phyloP scores from a whole-genome alignment of 2,329 filamentous ascomycete genomes.

The Neonectria faginata region DNA sequence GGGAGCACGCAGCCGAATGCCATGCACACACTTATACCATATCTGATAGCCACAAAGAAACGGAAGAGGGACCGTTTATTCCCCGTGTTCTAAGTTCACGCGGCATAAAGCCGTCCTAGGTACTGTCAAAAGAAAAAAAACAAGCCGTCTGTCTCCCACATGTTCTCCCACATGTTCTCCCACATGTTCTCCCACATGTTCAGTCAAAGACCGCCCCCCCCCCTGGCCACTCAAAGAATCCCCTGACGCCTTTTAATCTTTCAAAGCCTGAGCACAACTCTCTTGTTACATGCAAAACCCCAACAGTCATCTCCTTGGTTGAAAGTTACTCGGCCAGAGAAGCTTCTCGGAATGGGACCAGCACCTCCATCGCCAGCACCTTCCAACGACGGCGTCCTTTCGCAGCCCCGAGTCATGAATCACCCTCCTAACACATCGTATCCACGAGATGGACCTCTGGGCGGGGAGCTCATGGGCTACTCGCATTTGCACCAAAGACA shows the following conservation, averaged over 20 bases:
- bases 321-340: constrained; percentile 15
- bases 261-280: constrained; percentile 18
- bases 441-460: constrained; percentile 20
- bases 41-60: constrained; percentile 42
- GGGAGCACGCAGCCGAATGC: constrained; percentile 26
- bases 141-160: constrained; percentile 26
- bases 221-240: constrained; percentile 13
- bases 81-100: constrained; percentile 25
- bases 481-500: constrained; percentile 31
- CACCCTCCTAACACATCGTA: constrained; percentile 29
- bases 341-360: constrained; percentile 50
- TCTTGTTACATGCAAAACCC: constrained; percentile 6
- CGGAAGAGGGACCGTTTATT: constrained; percentile 39
- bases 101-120: constrained; percentile 37
- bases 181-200: constrained; percentile 23
- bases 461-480: constrained; percentile 26
- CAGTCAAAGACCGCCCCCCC: constrained; percentile 15
- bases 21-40: constrained; percentile 37
- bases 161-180: constrained; percentile 15
- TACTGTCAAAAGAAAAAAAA: constrained; percentile 38
- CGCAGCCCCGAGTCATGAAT: constrained; percentile 31
- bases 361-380: constrained; percentile 60
- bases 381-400: constrained; percentile 45
- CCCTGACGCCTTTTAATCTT: constrained; percentile 12
- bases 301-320: background rate